Conservation (phyloP, 257 asterid species). For the Solanum peruvianum region DNA sequence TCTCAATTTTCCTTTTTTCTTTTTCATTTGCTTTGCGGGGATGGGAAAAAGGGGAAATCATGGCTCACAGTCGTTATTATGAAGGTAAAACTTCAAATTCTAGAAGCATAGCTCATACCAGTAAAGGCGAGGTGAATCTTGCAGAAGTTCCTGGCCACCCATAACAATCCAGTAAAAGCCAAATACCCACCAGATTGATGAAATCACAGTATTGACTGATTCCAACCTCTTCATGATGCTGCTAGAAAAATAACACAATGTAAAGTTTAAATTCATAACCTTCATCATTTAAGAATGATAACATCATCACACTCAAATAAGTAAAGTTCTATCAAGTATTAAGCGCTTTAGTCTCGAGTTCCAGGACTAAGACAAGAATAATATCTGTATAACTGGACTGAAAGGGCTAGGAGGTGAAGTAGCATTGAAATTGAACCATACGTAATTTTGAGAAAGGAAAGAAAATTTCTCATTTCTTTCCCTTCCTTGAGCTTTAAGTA, state of each 20-base stretch:
- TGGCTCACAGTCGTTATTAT: not conserved
- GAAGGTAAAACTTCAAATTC: not conserved
- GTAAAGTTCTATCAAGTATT: not conserved
- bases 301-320: not conserved
- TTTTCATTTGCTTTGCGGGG: not conserved
- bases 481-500: not conserved
- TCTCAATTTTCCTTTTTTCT: not conserved
- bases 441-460: not conserved
- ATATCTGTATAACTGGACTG: not conserved
- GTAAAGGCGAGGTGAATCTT: constrained; percentile 81
- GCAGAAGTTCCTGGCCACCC: constrained; percentile 76
- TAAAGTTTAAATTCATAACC: not conserved
- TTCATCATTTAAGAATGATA: not conserved
- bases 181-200: constrained; percentile 90
- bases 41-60: not conserved
- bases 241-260: constrained; percentile 5
- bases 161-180: constrained; percentile 76
- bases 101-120: constrained; percentile 35
- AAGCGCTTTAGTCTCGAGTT: not conserved
- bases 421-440: not conserved
- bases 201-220: constrained; percentile 52
- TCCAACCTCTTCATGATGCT: constrained; percentile 67
- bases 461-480: not conserved
- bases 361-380: not conserved
- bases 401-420: not conserved